These are phyloP conservation scores for Oryza coarctata DNA, from an alignment of 176 grass and related monocot species.

Conservation along the genomic window DNA sequence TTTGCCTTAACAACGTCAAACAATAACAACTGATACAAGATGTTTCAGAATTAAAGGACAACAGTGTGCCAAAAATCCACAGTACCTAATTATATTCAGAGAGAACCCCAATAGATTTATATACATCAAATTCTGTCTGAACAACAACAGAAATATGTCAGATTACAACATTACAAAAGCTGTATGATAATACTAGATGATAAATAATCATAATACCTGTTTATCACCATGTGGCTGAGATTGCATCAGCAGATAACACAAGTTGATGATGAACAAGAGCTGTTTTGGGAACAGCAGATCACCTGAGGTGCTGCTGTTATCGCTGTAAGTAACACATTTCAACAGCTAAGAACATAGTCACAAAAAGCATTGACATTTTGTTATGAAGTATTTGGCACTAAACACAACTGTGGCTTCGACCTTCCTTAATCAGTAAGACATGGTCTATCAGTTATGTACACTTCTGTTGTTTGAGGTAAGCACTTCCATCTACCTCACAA, in stretches of 20 bases:
- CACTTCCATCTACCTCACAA: slow-evolving; percentile 17
- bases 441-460: not conserved
- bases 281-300: not conserved
- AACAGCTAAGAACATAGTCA: not conserved
- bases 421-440: not conserved
- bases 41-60: not conserved
- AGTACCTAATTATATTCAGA: not conserved
- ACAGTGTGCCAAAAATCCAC: not conserved
- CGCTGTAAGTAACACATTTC: not conserved
- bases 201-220: slow-evolving; percentile 34
- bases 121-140: slow-evolving; percentile 28
- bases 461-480: slow-evolving; percentile 7
- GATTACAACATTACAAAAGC: not conserved
- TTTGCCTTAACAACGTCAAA: not conserved
- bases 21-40: not conserved
- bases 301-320: slow-evolving; percentile 12
- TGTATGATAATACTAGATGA: slow-evolving; percentile 4
- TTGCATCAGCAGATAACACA: not conserved
- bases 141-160: not conserved
- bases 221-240: slow-evolving; percentile 21
- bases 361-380: slow-evolving; percentile 10
- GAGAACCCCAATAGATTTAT: not conserved
- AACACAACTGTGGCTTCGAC: not conserved
- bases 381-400: not conserved
- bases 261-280: not conserved